Base-by-base conservation (phyloP, 192 early-diverging fungal species). In the Geranomyces variabilis region DNA sequence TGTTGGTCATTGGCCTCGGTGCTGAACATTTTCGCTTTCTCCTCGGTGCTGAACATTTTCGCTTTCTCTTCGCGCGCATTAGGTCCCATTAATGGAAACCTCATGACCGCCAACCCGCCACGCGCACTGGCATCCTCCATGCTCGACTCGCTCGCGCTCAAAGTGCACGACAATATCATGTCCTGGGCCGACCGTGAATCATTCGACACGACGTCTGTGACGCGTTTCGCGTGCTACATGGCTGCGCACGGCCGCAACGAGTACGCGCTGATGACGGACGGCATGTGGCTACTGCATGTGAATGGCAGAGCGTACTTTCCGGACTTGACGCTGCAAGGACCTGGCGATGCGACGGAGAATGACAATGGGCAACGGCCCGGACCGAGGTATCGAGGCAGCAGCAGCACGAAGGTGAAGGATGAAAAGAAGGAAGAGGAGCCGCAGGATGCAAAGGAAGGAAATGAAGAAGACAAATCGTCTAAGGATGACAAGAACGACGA, bases 181-280 rank as follows among this genome's bases (percentile, higher is more conserved):
- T 48, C 46, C 17, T 72, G 70, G 70, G 70, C 70, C n/a, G 66
- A 51, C 53, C 21, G 31, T 17, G 70, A 64, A n/a, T 29, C 36
- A 29, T 64, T 72, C 24, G 70, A 72, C 31, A 61, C 44, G 7
- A 55, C 4, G 17, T 63, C 60, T 26, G 70, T 72, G 10, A 46
- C 59, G 0, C 59, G 70, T 10, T 72, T 72, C 57, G 70, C 70
- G 48, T 72, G 70, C 36, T 72, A 72, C 70, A 72, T 72, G 70
- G 59, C 70, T 12, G 70, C 70, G 13, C 70, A 72, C 53, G 70
- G 70, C 6, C 43, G 59, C 22, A 72, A 72, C 59, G 70, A 72
- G 53, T 72, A 72, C 31, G 70, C 61, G 30, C 61, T 72, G 13
- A 47, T 59, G 47, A 64, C 70, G 17, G 62, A 64, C 24, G 70